phyloP scores from a whole-genome alignment of 257 asterid genomes.

The Henckelia pumila region DNA sequence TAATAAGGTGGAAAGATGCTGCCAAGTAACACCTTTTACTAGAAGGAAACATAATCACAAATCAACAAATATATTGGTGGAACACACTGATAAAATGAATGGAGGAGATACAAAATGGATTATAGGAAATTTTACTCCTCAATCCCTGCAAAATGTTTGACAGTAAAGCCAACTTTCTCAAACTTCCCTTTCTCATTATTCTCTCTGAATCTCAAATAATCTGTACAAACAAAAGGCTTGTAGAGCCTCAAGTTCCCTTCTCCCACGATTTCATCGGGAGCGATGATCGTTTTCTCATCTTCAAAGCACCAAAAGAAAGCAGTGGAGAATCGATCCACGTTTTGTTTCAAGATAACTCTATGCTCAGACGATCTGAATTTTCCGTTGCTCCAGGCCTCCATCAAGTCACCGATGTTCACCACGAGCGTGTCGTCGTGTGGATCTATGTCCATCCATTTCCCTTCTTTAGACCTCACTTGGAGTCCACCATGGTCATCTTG shows the following conservation, averaged over 20 bases:
- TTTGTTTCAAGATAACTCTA: constrained; percentile 44
- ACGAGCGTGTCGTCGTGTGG: constrained; percentile 42
- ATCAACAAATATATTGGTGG: neutral
- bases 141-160: constrained; percentile 60
- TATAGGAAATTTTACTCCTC: constrained; percentile 12
- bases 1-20: neutral
- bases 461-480: constrained; percentile 65
- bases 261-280: constrained; percentile 48
- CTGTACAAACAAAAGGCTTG: constrained; percentile 52
- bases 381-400: constrained; percentile 73
- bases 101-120: neutral
- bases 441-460: constrained; percentile 65
- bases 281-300: constrained; percentile 38
- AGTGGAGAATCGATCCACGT: constrained; percentile 39
- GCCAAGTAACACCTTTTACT: constrained; percentile 7
- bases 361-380: constrained; percentile 55
- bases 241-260: constrained; percentile 46
- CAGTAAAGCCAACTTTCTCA: constrained; percentile 59
- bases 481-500: constrained; percentile 73
- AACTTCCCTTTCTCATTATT: constrained; percentile 50
- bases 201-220: constrained; percentile 56
- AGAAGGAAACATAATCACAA: constrained; percentile 18
- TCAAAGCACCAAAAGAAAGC: constrained; percentile 75
- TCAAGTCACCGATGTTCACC: constrained; percentile 62
- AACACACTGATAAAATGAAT: constrained; percentile 1